Evolutionary conservation across 2,329 filamentous ascomycete genomes (phyloP).

Genomic region (Fusarium longipes): DNA sequence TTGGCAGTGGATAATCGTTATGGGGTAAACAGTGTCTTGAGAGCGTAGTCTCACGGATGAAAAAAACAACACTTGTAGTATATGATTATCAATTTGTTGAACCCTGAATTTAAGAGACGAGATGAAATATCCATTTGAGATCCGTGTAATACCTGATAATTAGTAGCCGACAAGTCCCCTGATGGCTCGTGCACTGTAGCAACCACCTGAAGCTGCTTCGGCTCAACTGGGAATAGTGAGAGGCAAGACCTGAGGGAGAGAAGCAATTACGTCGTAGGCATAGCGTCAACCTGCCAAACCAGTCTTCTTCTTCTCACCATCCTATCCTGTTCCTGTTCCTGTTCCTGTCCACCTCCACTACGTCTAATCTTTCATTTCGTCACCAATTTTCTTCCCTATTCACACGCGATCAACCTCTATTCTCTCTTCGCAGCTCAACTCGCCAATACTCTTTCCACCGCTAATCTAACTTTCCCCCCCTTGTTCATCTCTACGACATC

Average conservation of each 20-base stretch:
- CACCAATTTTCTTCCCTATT: background rate
- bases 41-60: background rate
- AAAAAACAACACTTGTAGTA: constrained; percentile 3
- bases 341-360: constrained; percentile 15
- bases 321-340: background rate
- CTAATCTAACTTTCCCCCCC: constrained; percentile 22
- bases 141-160: constrained; percentile 1
- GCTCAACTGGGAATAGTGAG: constrained; percentile 33
- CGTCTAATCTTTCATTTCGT: constrained; percentile 14
- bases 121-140: background rate
- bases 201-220: constrained; percentile 30
- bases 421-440: constrained; percentile 16
- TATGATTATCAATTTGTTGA: background rate
- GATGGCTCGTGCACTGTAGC: constrained; percentile 37
- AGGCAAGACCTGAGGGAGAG: constrained; percentile 6
- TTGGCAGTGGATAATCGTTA: constrained; percentile 5
- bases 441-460: constrained; percentile 16
- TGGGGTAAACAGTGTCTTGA: background rate
- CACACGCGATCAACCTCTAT: constrained; percentile 25
- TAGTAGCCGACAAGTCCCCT: constrained; percentile 15
- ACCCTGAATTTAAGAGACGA: background rate
- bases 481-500: constrained; percentile 19
- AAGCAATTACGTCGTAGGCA: constrained; percentile 41
- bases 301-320: constrained; percentile 25
- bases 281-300: constrained; percentile 26